Evolutionary conservation across 139 green algal genomes (phyloP), one percentile per base, ranked within the genome.

Genomic region (Nannochloris sp.): DNA sequence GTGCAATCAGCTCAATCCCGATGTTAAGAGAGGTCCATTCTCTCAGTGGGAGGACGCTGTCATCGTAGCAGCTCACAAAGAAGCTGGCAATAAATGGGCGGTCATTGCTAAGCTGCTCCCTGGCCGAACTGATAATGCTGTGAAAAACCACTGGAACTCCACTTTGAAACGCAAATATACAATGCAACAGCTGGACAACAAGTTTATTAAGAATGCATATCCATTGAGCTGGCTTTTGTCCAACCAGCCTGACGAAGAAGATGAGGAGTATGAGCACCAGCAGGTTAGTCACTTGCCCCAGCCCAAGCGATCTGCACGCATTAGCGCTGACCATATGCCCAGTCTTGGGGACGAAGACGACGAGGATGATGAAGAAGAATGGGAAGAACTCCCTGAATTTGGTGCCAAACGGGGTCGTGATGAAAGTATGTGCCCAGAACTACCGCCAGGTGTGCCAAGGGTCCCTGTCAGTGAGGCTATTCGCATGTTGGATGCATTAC

Each of bases 101-200:
- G 69, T 64, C 46, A 95, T 95, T 53, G 81, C 88, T 29, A 87
- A 88, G 54, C 64, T 85, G 37, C 77, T 96, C 37, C 82, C 83
- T 0, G 89, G 90, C 7, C 80, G 85, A 51, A 92, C 85, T 12
- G 80, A 90, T 60, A 92, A 92, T 37, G 76, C 79, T 3, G 80
- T 92, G 3, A 92, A 92, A 62, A 92, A 92, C 61, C 85, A 91
- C 64, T 92, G 84, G 84, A 89, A 92, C 63, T 79, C 71, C 27
- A 91, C 85, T 6, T 71, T 91, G 4, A 85, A 83, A 70, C 61
- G 79, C 32, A 86, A 81, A 54, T 72, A 80, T 54, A 35, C n/a
- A 15, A 54, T 9, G n/a, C 25, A 65, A 7, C 42, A 37, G 33
- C 13, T 57, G 7, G 42, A 65, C n/a, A 65, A 65, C 23, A 65